These are phyloP conservation scores for Pneumocystis murina DNA, from an alignment of 1,139 yeast species.

Conservation along the genomic window DNA sequence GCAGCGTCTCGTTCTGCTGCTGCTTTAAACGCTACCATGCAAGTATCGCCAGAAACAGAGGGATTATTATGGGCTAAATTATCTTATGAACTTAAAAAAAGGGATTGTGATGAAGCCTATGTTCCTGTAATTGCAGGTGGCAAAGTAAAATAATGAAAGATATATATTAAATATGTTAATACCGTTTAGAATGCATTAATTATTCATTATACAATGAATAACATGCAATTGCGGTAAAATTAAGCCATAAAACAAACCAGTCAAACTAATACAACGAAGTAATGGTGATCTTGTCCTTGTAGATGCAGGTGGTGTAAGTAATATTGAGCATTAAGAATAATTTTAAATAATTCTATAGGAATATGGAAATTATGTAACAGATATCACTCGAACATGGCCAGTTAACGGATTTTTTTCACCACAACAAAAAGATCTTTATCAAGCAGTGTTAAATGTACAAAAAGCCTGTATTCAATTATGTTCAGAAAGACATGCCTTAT, in stretches of 20 bases:
- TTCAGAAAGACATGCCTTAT: conserved; percentile 34
- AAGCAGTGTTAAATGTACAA: conserved; percentile 73
- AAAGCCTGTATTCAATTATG: conserved; percentile 62
- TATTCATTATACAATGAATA: conserved; percentile 16
- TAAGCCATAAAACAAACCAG: conserved; percentile 30
- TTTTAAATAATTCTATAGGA: conserved; percentile 23
- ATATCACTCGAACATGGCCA: conserved; percentile 96
- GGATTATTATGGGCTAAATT: conserved; percentile 65
- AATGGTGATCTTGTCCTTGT: conserved; percentile 70
- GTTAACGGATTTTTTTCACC: conserved; percentile 52
- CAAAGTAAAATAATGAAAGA: conserved; percentile 4
- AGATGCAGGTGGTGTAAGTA: conserved; percentile 68
- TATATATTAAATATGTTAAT: neutral
- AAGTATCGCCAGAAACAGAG: conserved; percentile 48
- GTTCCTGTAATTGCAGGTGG: conserved; percentile 97
- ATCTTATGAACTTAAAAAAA: conserved; percentile 65
- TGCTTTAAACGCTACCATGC: conserved; percentile 68
- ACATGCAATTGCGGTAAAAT: conserved; percentile 11
- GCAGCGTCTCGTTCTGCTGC: conserved; percentile 73
- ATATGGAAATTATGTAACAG: conserved; percentile 87
- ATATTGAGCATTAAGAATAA: neutral
- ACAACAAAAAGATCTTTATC: conserved; percentile 74
- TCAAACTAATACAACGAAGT: conserved; percentile 86
- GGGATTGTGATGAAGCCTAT: conserved; percentile 88
- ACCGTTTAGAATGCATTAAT: conserved; percentile 14